A percentile compares a stretch with the other conserved stretches of the same genome.
phyloP scores from a whole-genome alignment of 202 grass and related monocot species.

The Schoenoplectus tabernaemontani region DNA sequence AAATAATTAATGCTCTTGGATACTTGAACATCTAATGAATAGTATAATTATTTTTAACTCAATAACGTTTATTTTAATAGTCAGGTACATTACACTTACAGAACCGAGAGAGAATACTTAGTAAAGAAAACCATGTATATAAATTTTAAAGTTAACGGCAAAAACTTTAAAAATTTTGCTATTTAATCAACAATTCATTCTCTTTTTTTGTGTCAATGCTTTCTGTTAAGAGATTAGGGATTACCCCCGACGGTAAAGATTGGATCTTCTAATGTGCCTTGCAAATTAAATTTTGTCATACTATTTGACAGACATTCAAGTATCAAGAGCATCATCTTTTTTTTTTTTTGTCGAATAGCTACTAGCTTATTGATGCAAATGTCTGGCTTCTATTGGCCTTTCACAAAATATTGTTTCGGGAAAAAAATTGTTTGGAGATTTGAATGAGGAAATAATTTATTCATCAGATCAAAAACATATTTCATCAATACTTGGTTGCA shows the following conservation, averaged over 20 bases:
- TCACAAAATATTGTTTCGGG: not conserved
- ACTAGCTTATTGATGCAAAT: not conserved
- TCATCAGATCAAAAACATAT: not conserved
- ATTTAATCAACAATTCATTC: not conserved
- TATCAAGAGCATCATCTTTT: not conserved
- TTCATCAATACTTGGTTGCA: not conserved
- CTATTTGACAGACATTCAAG: not conserved
- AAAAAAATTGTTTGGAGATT: not conserved
- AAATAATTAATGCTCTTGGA: not conserved
- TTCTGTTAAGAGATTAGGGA: not conserved
- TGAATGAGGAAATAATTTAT: not conserved
- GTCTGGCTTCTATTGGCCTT: not conserved
- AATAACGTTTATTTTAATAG: not conserved
- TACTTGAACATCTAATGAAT: not conserved
- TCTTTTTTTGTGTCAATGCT: not conserved
- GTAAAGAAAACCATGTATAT: not conserved
- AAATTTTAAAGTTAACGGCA: not conserved
- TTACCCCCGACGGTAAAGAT: not conserved
- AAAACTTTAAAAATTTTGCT: not conserved
- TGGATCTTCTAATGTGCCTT: not conserved
- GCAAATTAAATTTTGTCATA: not conserved
- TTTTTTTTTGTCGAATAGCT: not conserved
- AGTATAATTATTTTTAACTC: not conserved
- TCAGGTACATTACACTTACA: constrained; percentile 2
- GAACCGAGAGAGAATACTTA: not conserved